Percentiles rank a stretch among this genome's conserved stretches.
phyloP scores from a whole-genome alignment of 1,284 basidiomycete genomes.

The Apiotrichum montevideense region DNA sequence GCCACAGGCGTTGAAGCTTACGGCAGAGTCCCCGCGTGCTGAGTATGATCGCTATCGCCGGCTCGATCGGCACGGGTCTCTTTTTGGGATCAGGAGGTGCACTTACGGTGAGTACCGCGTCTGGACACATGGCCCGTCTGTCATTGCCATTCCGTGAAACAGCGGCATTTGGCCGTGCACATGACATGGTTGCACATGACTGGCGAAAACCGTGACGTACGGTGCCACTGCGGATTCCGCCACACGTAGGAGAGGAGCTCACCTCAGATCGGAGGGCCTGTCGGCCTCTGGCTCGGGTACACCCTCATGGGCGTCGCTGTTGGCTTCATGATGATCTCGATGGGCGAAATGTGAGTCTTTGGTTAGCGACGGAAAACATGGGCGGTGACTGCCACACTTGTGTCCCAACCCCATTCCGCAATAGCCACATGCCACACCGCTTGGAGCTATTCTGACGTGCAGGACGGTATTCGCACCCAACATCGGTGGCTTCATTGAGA shows the following conservation, averaged over 20 bases:
- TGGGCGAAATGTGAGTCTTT: slow-evolving; percentile 12
- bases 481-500: slow-evolving; percentile 18
- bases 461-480: slow-evolving; percentile 12
- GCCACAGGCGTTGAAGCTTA: too few relatives aligned
- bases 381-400: neutral
- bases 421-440: neutral
- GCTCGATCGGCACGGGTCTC: slow-evolving; percentile 51
- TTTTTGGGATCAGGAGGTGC: slow-evolving; percentile 44
- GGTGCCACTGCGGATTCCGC: too few relatives aligned
- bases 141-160: too few relatives aligned
- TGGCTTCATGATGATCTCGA: slow-evolving; percentile 15
- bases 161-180: too few relatives aligned
- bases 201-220: too few relatives aligned
- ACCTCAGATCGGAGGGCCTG: slow-evolving; percentile 44
- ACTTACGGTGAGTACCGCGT: neutral
- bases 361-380: too few relatives aligned
- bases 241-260: neutral
- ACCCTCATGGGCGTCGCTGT: slow-evolving; percentile 18
- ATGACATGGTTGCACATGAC: too few relatives aligned
- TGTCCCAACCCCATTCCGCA: too few relatives aligned
- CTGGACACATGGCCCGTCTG: too few relatives aligned
- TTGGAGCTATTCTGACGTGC: neutral
- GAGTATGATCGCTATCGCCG: slow-evolving; percentile 45
- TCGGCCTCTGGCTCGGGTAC: slow-evolving; percentile 39
- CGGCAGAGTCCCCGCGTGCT: slow-evolving; percentile 2